Percentiles rank a stretch among this genome's conserved stretches.
phyloP scores from a whole-genome alignment of 164 flowering plant species.

The Magnolia kwangsiensis region DNA sequence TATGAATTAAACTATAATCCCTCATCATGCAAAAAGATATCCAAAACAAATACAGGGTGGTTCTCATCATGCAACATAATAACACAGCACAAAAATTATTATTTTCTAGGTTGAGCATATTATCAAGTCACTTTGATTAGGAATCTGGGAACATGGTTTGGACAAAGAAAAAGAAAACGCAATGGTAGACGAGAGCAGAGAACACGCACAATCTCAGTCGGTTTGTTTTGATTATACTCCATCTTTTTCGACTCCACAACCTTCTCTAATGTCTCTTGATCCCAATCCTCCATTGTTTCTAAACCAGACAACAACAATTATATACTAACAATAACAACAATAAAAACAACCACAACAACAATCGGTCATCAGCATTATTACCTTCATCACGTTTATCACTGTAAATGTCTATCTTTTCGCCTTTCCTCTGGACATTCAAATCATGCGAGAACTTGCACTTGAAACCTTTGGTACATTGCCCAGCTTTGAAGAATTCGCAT shows the following conservation, averaged over 20 bases:
- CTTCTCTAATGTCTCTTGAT: constrained; percentile 83
- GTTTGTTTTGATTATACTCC: constrained; percentile 88
- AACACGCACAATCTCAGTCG: constrained; percentile 87
- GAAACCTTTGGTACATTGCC: constrained; percentile 94
- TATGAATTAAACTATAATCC: no score
- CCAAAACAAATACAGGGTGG: no score
- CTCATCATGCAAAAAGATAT: no score
- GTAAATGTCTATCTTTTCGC: constrained; percentile 91
- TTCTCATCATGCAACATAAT: no score
- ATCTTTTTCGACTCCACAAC: constrained; percentile 73
- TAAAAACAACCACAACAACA: not conserved
- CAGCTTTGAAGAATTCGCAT: constrained; percentile 87
- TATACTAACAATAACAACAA: not conserved
- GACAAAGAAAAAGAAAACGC: not conserved
- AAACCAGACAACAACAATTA: constrained; percentile 5
- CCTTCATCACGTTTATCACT: constrained; percentile 91
- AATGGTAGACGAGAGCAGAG: constrained; percentile 1
- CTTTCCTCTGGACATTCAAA: constrained; percentile 90
- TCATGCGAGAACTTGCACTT: constrained; percentile 99
- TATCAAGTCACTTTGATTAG: not conserved
- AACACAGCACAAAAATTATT: not conserved
- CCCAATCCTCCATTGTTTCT: constrained; percentile 98
- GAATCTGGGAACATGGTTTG: not conserved
- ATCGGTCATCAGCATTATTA: constrained; percentile 9
- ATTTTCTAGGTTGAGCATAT: not conserved